phyloP scores from a whole-genome alignment of 345 rosid species.

The Boechera stricta region DNA sequence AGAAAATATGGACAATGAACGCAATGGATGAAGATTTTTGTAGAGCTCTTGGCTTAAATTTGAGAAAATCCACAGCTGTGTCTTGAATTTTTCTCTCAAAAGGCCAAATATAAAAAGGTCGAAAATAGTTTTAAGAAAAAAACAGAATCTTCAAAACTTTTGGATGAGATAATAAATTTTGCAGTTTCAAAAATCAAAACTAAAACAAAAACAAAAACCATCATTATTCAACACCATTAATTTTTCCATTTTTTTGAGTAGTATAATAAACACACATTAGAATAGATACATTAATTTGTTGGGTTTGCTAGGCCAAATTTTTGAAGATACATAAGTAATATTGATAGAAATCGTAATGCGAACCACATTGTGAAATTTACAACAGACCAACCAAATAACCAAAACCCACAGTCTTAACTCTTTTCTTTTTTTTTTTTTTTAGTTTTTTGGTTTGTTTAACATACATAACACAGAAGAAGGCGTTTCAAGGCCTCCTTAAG shows the following conservation, averaged over 20 bases:
- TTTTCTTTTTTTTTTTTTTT: background rate
- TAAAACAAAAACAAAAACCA: background rate
- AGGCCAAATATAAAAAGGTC: background rate
- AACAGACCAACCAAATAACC: constrained; percentile 28
- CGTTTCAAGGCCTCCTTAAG: constrained; percentile 31
- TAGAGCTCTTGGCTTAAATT: background rate
- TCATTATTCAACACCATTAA: background rate
- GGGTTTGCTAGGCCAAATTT: background rate
- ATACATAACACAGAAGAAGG: constrained; percentile 36
- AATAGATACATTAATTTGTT: background rate
- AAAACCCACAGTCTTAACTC: constrained; percentile 27
- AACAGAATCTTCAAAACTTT: background rate
- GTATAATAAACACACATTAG: background rate
- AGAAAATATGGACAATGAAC: background rate
- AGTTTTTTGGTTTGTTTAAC: background rate
- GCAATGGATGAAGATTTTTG: background rate
- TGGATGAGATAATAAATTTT: background rate
- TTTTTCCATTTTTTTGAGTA: background rate
- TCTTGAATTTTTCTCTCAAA: background rate
- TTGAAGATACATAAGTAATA: constrained; percentile 7
- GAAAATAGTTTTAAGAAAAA: background rate
- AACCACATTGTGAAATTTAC: constrained; percentile 33
- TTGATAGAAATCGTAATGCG: background rate
- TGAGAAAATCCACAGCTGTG: background rate
- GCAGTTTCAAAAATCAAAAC: background rate